Evolutionary conservation across 495 filamentous ascomycete genomes (phyloP).

Genomic region (Glonium stellatum): DNA sequence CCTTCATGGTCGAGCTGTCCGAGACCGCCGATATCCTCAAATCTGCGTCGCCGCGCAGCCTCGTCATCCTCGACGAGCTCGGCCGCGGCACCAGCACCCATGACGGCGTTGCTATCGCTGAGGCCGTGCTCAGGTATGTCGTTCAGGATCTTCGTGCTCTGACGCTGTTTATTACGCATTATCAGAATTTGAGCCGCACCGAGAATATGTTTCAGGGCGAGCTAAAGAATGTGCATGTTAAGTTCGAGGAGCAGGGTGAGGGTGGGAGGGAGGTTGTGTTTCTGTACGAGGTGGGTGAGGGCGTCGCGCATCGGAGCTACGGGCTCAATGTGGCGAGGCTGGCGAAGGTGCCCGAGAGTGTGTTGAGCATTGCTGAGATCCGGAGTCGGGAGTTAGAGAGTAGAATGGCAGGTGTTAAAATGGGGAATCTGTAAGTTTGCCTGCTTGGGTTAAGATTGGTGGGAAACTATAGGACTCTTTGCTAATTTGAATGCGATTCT

Average conservation of each 20-base stretch:
- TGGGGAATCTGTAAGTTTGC: constrained; percentile 38
- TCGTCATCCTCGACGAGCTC: constrained; percentile 93
- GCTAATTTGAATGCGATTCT: constrained; percentile 4
- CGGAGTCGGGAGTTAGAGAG: constrained; percentile 80
- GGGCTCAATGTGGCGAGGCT: constrained; percentile 87
- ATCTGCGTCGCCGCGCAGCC: constrained; percentile 66
- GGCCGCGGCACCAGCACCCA: constrained; percentile 89
- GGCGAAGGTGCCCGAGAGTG: constrained; percentile 67
- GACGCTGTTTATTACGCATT: constrained; percentile 94
- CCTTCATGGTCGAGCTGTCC: constrained; percentile 95
- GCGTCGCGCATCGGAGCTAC: constrained; percentile 87
- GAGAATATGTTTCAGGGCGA: constrained; percentile 55
- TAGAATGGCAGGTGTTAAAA: constrained; percentile 53
- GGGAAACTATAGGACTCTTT: not conserved
- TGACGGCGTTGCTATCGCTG: constrained; percentile 92
- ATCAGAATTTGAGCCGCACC: constrained; percentile 73
- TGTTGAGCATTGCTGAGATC: constrained; percentile 67
- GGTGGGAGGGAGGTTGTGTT: constrained; percentile 43
- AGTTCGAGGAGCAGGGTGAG: constrained; percentile 46
- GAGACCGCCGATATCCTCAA: constrained; percentile 90
- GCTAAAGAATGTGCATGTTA: constrained; percentile 76
- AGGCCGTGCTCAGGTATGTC: constrained; percentile 80
- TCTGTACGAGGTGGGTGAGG: constrained; percentile 62
- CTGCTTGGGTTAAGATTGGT: not conserved
- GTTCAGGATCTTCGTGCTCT: constrained; percentile 66